Conservation (phyloP, 2,329 filamentous ascomycete genomes). For the Parascedosporium putredinis region DNA sequence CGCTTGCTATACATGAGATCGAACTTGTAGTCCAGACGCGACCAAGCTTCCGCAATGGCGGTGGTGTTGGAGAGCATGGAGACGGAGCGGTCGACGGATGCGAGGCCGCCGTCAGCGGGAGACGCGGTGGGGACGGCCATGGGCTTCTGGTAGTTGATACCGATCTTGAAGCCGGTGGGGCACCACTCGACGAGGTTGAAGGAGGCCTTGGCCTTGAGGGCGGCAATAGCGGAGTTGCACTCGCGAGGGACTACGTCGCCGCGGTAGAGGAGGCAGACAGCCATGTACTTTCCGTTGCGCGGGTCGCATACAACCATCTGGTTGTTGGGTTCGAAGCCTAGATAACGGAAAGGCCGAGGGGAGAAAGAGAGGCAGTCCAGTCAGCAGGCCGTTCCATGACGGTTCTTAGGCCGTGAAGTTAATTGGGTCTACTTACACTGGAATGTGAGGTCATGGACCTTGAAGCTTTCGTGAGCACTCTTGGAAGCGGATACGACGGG, state of each 20-base stretch:
- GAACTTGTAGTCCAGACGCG: conserved; percentile 63
- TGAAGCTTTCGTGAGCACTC: conserved; percentile 81
- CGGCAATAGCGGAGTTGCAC: conserved; percentile 55
- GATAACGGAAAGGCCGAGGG: too few relatives aligned
- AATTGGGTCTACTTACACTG: conserved; percentile 44
- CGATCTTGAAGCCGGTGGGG: conserved; percentile 66
- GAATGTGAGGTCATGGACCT: conserved; percentile 66
- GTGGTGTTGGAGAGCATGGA: conserved; percentile 69
- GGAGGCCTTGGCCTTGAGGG: conserved; percentile 59
- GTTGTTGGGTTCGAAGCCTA: conserved; percentile 68
- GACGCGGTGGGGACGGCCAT: conserved; percentile 43
- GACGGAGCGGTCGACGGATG: conserved; percentile 51
- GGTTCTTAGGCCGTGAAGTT: not conserved
- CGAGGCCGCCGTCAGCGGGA: conserved; percentile 46
- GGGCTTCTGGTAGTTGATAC: conserved; percentile 65
- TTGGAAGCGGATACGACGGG: conserved; percentile 62
- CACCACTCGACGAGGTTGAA: conserved; percentile 70
- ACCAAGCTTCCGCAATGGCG: conserved; percentile 64
- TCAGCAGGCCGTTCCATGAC: not conserved
- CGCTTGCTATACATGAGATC: conserved; percentile 73
- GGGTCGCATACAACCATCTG: conserved; percentile 70
- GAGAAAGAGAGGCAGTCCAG: not conserved
- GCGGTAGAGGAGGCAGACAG: conserved; percentile 61
- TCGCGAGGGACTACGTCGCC: conserved; percentile 62
- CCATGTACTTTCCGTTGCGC: conserved; percentile 69